Evolutionary conservation across 2,329 filamentous ascomycete species (phyloP).

Genomic region (Aureobasidium sp.): DNA sequence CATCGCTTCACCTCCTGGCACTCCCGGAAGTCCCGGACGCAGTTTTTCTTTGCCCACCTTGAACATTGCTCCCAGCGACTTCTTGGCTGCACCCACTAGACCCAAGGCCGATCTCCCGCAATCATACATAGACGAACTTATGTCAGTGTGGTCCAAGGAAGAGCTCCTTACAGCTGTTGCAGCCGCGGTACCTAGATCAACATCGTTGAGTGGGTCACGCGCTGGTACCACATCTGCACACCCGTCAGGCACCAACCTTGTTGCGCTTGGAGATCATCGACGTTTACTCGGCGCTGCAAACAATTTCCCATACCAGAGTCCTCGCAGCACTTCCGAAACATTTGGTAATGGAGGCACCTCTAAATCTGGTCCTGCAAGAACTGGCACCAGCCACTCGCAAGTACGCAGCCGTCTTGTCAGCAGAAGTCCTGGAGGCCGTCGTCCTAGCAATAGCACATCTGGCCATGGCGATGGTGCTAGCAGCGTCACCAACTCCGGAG

Average conservation of each 20-base stretch:
- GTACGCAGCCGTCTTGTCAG: slow-evolving; percentile 10
- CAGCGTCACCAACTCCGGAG: slow-evolving; percentile 53
- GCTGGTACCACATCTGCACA: slow-evolving; percentile 42
- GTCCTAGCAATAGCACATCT: slow-evolving; percentile 43
- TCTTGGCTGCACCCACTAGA: slow-evolving; percentile 24
- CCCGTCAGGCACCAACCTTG: slow-evolving; percentile 30
- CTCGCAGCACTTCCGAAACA: slow-evolving; percentile 16
- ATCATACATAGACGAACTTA: slow-evolving; percentile 77
- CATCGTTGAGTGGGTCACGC: slow-evolving; percentile 80
- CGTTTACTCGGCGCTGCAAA: slow-evolving; percentile 28
- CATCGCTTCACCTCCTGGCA: slow-evolving; percentile 70
- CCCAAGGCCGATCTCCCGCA: slow-evolving; percentile 68
- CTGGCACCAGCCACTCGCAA: slow-evolving; percentile 17
- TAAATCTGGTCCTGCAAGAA: slow-evolving; percentile 3
- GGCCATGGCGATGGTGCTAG: slow-evolving; percentile 25
- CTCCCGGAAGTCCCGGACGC: slow-evolving; percentile 53
- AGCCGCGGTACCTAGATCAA: slow-evolving; percentile 71
- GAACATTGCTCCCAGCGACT: slow-evolving; percentile 37
- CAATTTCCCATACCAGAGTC: slow-evolving; percentile 21
- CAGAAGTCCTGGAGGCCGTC: slow-evolving; percentile 17
- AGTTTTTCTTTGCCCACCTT: slow-evolving; percentile 69
- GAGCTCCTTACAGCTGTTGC: slow-evolving; percentile 73
- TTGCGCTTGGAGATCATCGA: slow-evolving; percentile 27
- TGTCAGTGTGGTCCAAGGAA: slow-evolving; percentile 84
- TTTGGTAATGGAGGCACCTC: slow-evolving; percentile 11